These are phyloP conservation scores for Xylaria sp. DNA, from an alignment of 2,329 filamentous ascomycete species.

Conservation along the genomic window DNA sequence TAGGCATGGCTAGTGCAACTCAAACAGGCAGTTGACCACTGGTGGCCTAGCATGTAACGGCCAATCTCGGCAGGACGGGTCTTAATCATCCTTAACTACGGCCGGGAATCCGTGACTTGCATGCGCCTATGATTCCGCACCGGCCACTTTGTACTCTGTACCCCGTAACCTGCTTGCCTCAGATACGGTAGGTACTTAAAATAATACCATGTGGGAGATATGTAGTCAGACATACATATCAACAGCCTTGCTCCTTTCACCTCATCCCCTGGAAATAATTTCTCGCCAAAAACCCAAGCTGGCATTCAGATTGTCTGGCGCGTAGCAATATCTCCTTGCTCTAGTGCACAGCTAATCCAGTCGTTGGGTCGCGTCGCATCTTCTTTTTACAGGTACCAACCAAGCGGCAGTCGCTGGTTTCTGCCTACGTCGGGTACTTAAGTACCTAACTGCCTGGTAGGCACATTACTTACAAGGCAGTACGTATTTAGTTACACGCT, in stretches of 20 bases:
- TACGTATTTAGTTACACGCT: background rate
- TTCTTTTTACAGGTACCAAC: background rate
- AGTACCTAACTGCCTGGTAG: background rate
- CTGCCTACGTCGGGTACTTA: background rate
- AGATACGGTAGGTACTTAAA: background rate
- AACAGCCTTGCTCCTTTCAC: slow-evolving; percentile 23
- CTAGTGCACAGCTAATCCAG: background rate
- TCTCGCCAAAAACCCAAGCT: slow-evolving; percentile 15
- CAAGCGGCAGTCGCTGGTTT: background rate
- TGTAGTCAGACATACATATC: slow-evolving; percentile 1
- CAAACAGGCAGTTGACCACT: background rate
- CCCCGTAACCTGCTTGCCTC: background rate
- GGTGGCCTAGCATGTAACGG: background rate
- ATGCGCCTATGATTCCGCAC: slow-evolving; percentile 10
- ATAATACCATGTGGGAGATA: slow-evolving; percentile 6
- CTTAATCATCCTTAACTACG: no score
- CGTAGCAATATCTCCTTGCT: background rate
- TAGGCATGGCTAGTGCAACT: background rate
- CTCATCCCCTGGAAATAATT: slow-evolving; percentile 23
- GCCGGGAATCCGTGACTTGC: background rate
- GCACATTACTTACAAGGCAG: background rate
- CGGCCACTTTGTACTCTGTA: slow-evolving; percentile 1
- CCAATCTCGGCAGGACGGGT: slow-evolving; percentile 25
- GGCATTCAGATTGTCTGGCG: slow-evolving; percentile 1
- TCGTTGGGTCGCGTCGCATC: slow-evolving; percentile 13